Evolutionary conservation across 2,329 filamentous ascomycete species (phyloP).

Genomic region (Penicillium sp.): DNA sequence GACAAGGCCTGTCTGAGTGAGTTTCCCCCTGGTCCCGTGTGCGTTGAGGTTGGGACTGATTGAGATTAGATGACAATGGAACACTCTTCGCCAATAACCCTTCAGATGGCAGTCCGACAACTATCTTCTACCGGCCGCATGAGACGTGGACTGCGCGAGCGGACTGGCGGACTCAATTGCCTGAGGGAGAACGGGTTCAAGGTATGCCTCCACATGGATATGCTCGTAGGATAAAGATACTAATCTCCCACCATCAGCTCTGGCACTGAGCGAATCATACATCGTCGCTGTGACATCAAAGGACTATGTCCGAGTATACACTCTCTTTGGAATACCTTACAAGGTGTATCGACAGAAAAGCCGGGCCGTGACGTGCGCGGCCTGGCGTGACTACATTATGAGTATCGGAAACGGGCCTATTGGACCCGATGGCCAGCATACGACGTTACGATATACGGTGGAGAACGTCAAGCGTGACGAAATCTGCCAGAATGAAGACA

Average conservation of each 20-base stretch:
- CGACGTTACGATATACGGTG: conserved; percentile 81
- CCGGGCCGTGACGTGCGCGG: conserved; percentile 87
- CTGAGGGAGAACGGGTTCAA: conserved; percentile 76
- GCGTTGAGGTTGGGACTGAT: conserved; percentile 22
- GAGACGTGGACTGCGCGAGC: conserved; percentile 90
- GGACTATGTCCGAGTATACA: conserved; percentile 89
- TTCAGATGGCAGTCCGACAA: conserved; percentile 63
- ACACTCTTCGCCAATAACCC: conserved; percentile 80
- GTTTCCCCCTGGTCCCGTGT: conserved; percentile 17
- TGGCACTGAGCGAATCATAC: conserved; percentile 88
- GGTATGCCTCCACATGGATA: conserved; percentile 28
- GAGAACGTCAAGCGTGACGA: conserved; percentile 93
- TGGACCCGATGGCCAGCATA: conserved; percentile 65
- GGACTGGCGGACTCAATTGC: conserved; percentile 88
- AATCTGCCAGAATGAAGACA: conserved; percentile 90
- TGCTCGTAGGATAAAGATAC: neutral
- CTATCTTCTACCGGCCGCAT: conserved; percentile 93
- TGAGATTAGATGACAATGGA: conserved; percentile 63
- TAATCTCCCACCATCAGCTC: conserved; percentile 48
- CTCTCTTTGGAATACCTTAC: conserved; percentile 83
- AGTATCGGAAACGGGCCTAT: conserved; percentile 91
- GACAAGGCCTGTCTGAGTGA: conserved; percentile 87
- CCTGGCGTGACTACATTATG: conserved; percentile 93
- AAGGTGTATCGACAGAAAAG: conserved; percentile 90
- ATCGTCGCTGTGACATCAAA: conserved; percentile 81